A percentile compares a stretch with the other conserved stretches of the same genome.
Conservation (phyloP, 805 yeast species). For the Starmerella cellae region DNA sequence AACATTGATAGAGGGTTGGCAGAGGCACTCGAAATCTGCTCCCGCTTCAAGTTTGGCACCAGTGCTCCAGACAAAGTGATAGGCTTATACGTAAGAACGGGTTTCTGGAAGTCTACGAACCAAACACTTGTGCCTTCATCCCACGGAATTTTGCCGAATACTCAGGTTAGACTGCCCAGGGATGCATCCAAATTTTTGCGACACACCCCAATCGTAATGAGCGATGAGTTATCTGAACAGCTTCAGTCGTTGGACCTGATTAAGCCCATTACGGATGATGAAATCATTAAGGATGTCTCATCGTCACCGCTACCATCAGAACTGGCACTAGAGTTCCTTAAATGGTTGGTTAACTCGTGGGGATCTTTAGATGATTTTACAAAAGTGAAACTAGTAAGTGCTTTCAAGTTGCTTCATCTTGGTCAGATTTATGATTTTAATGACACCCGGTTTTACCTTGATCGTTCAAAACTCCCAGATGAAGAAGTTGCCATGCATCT, state of each 20-base stretch:
- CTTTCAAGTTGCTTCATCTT: background rate
- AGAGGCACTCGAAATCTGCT: constrained; percentile 20
- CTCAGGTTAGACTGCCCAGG: constrained; percentile 24
- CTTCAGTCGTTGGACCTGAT: constrained; percentile 21
- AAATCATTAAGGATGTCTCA: constrained; percentile 22
- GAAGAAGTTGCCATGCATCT: constrained; percentile 21
- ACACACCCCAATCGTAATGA: constrained; percentile 22
- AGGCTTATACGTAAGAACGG: constrained; percentile 26
- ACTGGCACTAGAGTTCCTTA: constrained; percentile 19
- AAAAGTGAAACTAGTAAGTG: background rate
- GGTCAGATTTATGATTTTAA: constrained; percentile 15
- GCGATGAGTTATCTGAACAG: constrained; percentile 18
- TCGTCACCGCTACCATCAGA: constrained; percentile 20
- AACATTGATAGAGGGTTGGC: background rate
- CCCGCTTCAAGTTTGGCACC: constrained; percentile 24
- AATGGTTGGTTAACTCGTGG: constrained; percentile 20
- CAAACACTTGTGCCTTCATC: constrained; percentile 25
- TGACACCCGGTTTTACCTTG: constrained; percentile 21
- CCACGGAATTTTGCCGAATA: constrained; percentile 25
- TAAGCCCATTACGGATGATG: constrained; percentile 16
- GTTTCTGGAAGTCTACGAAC: constrained; percentile 28
- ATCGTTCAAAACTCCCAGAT: constrained; percentile 19
- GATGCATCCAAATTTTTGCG: constrained; percentile 14
- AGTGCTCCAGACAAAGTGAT: constrained; percentile 30
- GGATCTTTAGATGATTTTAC: background rate